A percentile compares a stretch with the other conserved stretches of the same genome.
Conservation (phyloP, 2,329 filamentous ascomycete genomes). For the Torrubiellomyces zombiae region DNA sequence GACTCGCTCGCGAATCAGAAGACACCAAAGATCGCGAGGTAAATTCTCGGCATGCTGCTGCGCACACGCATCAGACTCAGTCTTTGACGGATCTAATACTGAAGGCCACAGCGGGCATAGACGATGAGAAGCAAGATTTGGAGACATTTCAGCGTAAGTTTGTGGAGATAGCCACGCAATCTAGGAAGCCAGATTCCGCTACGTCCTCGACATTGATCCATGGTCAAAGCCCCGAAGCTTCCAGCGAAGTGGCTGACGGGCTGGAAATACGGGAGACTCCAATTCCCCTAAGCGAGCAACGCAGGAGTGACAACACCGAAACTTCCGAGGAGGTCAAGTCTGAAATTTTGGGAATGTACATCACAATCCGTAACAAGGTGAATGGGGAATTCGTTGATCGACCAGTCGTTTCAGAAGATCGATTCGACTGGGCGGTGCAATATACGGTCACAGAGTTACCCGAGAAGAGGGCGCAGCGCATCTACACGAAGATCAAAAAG, state of each 20-base stretch:
- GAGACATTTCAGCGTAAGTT: conserved; percentile 34
- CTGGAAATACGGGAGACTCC: conserved; percentile 1
- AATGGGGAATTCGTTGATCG: conserved; percentile 47
- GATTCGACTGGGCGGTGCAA: conserved; percentile 52
- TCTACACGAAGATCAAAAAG: conserved; percentile 40
- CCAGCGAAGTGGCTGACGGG: neutral
- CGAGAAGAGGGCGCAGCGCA: conserved; percentile 21
- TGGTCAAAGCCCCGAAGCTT: neutral
- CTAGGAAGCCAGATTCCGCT: conserved; percentile 8
- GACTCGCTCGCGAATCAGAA: conserved; percentile 7
- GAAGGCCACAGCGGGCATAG: conserved; percentile 29
- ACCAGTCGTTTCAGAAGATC: conserved; percentile 27
- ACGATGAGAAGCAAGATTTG: conserved; percentile 23
- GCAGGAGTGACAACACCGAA: conserved; percentile 2
- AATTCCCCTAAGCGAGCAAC: no score
- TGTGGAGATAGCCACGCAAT: conserved; percentile 26
- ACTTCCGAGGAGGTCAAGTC: conserved; percentile 2
- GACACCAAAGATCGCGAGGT: conserved; percentile 6
- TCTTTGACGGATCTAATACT: conserved; percentile 33
- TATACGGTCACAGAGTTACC: conserved; percentile 56
- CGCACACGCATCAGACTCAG: no score
- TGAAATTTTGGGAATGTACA: conserved; percentile 48
- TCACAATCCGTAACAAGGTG: conserved; percentile 57
- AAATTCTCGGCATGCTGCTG: neutral
- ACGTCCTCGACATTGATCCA: no score